A percentile compares a stretch with the other conserved stretches of the same genome.
phyloP scores from a whole-genome alignment of 768 basidiomycete genomes.

The Hydnomerulius pinastri region DNA sequence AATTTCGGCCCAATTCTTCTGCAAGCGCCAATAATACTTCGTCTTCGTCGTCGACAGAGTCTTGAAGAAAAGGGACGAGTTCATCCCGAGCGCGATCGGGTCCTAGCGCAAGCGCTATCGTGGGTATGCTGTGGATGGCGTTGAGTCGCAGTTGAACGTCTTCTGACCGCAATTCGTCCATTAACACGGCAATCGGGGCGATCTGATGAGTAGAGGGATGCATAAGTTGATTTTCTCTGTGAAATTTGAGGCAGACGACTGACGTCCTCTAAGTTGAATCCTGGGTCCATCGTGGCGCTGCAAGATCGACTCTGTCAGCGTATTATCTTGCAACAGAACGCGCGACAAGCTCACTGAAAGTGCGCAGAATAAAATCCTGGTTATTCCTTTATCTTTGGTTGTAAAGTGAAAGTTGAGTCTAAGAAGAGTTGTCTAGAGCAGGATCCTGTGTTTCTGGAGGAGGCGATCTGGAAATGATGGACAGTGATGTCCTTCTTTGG shows the following conservation, averaged over 20 bases:
- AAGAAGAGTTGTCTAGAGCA: not conserved
- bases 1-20: slow-evolving; percentile 89
- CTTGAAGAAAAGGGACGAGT: slow-evolving; percentile 94
- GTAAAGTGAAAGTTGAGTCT: slow-evolving; percentile 4
- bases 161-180: slow-evolving; percentile 97
- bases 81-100: slow-evolving; percentile 94
- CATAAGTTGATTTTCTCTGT: slow-evolving; percentile 17
- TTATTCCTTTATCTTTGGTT: slow-evolving; percentile 1
- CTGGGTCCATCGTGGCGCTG: slow-evolving; percentile 59
- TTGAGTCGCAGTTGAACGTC: slow-evolving; percentile 96
- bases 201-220: slow-evolving; percentile 50
- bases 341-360: not conserved
- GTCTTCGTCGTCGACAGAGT: slow-evolving; percentile 99
- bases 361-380: slow-evolving; percentile 1
- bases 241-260: slow-evolving; percentile 25
- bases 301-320: not conserved
- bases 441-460: not conserved
- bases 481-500: slow-evolving; percentile 11
- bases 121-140: slow-evolving; percentile 96
- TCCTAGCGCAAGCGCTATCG: slow-evolving; percentile 95
- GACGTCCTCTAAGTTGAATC: slow-evolving; percentile 70
- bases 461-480: slow-evolving; percentile 8
- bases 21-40: slow-evolving; percentile 95
- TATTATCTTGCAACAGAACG: not conserved
- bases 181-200: slow-evolving; percentile 93